Evolutionary conservation across 352 stramenopile genomes (phyloP), one percentile per base, ranked within the genome.

Genomic region (Stephanocyclus meneghinianus): DNA sequence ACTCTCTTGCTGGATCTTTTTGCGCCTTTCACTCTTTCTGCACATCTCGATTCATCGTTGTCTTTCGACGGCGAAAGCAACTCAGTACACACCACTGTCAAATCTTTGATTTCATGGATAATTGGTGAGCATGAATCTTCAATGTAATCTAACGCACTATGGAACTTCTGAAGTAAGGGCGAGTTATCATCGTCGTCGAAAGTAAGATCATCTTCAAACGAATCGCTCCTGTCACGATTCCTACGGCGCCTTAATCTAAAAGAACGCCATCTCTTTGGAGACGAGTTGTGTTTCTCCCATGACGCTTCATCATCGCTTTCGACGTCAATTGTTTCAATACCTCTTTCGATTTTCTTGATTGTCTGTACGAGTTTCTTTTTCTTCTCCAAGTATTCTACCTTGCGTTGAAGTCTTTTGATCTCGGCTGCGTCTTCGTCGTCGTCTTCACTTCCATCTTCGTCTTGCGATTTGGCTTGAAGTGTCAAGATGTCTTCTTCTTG

Each of bases 291-390:
- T 2, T 13, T 65, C 0, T 30, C 8, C 15, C 13, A 32, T 50
- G 1, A 16, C 32, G 16, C 50, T 4, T 65, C 32, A 2, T 51
- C 37, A 51, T 29, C 16, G 11, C 32, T 51, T 16, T 51, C 57
- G 6, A 29, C 4, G 3, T 48, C 32, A 15, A n/a, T n/a, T 3
- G 32, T 6, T 0, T 65, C 57, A 16, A 65, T 48, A 13, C 35
- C 35, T 6, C 57, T 13, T 30, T 65, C 57, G 5, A 65, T 51
- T 48, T 50, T 65, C 37, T 65, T 65, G 35, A 65, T 65, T 4
- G 21, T 50, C 18, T 18, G 11, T n/a, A 51, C 18, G 4, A 65
- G 57, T n/a, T 65, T 8, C 16, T 30, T 21, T 18, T 65, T 51
- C 37, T 65, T 65, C 26, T 65, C 35, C 30, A 65, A 18, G 3